Conservation (phyloP, 2,329 filamentous ascomycete genomes). For the Aspergillus carbonarius region DNA sequence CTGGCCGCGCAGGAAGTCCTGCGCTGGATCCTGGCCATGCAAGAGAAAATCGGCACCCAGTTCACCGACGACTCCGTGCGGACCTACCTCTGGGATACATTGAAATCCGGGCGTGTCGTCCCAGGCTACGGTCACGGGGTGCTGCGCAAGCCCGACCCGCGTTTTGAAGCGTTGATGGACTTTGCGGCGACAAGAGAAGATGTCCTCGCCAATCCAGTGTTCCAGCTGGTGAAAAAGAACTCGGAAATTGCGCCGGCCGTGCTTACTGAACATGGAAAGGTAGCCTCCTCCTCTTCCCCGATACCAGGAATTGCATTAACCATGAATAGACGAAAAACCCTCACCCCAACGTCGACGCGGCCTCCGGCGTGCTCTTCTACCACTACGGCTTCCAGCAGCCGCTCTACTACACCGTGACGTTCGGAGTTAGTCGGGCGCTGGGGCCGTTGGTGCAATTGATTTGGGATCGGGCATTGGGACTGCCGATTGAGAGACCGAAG, state of each 20-base stretch:
- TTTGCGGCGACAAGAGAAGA: conserved; percentile 83
- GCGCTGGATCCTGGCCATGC: conserved; percentile 96
- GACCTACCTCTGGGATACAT: conserved; percentile 86
- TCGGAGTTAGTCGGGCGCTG: conserved; percentile 67
- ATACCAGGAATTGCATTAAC: too few relatives aligned
- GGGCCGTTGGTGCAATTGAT: conserved; percentile 92
- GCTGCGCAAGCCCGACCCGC: conserved; percentile 92
- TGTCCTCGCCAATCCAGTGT: conserved; percentile 83
- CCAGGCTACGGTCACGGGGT: conserved; percentile 96
- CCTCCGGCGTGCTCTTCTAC: conserved; percentile 92
- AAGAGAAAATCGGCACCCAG: conserved; percentile 74
- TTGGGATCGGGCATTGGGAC: conserved; percentile 89
- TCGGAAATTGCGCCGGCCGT: conserved; percentile 87
- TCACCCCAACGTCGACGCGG: conserved; percentile 94
- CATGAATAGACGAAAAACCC: conserved; percentile 79
- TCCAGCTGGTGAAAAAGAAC: conserved; percentile 92
- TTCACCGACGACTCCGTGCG: conserved; percentile 81
- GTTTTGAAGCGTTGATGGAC: conserved; percentile 95
- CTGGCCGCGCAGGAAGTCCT: conserved; percentile 96
- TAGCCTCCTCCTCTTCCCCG: conserved; percentile 31
- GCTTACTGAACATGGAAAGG: conserved; percentile 89
- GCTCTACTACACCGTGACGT: conserved; percentile 81
- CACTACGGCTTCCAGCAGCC: conserved; percentile 98
- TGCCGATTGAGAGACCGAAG: conserved; percentile 97
- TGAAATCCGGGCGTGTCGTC: conserved; percentile 91